Conservation (phyloP, 2,329 filamentous ascomycete genomes). For the Juglanconis juglandina region DNA sequence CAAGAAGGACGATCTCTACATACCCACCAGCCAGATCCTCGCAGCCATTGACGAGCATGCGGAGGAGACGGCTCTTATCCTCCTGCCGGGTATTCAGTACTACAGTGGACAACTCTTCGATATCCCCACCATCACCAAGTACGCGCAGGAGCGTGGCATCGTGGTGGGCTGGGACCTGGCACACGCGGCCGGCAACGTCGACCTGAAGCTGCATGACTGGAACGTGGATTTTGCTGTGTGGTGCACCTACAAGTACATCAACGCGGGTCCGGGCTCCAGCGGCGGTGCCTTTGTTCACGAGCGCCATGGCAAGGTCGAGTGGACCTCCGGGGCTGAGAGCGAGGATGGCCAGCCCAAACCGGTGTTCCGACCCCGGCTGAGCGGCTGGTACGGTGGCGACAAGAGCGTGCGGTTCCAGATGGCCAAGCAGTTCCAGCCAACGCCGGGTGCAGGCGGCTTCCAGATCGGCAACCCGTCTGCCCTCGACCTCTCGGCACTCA, state of each 20-base stretch:
- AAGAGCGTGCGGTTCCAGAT: conserved; percentile 76
- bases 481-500: conserved; percentile 72
- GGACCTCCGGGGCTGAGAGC: conserved; percentile 37
- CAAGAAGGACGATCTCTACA: conserved; percentile 40
- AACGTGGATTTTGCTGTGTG: conserved; percentile 86
- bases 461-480: conserved; percentile 83
- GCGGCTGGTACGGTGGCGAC: conserved; percentile 86
- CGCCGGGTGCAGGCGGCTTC: conserved; percentile 74
- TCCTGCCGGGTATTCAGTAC: conserved; percentile 86
- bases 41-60: conserved; percentile 72
- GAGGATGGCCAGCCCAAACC: conserved; percentile 32
- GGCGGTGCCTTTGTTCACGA: conserved; percentile 79
- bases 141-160: conserved; percentile 70
- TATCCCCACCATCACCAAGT: conserved; percentile 71
- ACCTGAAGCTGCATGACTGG: conserved; percentile 79
- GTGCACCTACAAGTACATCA: conserved; percentile 95
- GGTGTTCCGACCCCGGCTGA: conserved; percentile 62
- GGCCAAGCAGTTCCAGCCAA: conserved; percentile 76
- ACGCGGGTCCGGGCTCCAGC: conserved; percentile 78
- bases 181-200: conserved; percentile 81
- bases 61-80: conserved; percentile 67
- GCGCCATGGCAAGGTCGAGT: conserved; percentile 58
- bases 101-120: conserved; percentile 89
- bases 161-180: conserved; percentile 84
- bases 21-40: conserved; percentile 70